Conservation (phyloP, 768 basidiomycete species). For the Leucosporidium yakuticum region DNA sequence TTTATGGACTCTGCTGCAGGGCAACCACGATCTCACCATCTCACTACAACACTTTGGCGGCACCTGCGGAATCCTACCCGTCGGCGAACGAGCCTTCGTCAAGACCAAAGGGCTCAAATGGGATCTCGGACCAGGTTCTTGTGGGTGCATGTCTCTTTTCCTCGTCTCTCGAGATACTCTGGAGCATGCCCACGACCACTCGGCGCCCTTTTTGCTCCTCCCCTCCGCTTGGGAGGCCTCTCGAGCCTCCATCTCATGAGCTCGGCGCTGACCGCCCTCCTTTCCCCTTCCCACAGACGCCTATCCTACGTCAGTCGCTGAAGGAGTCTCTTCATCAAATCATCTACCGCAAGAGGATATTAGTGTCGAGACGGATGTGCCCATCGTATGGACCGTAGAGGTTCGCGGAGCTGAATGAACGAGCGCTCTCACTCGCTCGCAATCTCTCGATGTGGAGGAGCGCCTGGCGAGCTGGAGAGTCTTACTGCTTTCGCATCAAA, state of each 20-base stretch:
- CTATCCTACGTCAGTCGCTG: constrained; percentile 69
- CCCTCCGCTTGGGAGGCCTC: background rate
- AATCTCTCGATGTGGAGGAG: too few relatives aligned
- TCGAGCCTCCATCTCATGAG: background rate
- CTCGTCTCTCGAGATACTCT: background rate
- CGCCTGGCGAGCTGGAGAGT: too few relatives aligned
- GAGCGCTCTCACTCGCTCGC: too few relatives aligned
- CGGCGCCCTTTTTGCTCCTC: background rate
- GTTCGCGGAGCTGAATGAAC: constrained; percentile 40
- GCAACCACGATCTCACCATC: constrained; percentile 70
- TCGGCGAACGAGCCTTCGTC: constrained; percentile 70
- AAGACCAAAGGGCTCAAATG: constrained; percentile 78
- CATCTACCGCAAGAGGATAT: constrained; percentile 68
- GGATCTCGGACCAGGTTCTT: constrained; percentile 63
- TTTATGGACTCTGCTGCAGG: constrained; percentile 50
- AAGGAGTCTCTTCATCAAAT: constrained; percentile 86
- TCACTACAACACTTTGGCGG: constrained; percentile 69
- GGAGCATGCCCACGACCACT: too few relatives aligned
- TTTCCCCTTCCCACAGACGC: constrained; percentile 48
- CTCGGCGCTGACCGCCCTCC: background rate
- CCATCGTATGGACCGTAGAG: constrained; percentile 88
- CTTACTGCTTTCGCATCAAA: too few relatives aligned
- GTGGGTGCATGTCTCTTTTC: constrained; percentile 5
- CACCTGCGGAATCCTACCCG: constrained; percentile 90
- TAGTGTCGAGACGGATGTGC: constrained; percentile 66